Percentiles rank a stretch among this genome's conserved stretches.
These are phyloP conservation scores for Pseudogymnoascus sp. DNA, from an alignment of 2,329 filamentous ascomycete species.

Conservation along the genomic window DNA sequence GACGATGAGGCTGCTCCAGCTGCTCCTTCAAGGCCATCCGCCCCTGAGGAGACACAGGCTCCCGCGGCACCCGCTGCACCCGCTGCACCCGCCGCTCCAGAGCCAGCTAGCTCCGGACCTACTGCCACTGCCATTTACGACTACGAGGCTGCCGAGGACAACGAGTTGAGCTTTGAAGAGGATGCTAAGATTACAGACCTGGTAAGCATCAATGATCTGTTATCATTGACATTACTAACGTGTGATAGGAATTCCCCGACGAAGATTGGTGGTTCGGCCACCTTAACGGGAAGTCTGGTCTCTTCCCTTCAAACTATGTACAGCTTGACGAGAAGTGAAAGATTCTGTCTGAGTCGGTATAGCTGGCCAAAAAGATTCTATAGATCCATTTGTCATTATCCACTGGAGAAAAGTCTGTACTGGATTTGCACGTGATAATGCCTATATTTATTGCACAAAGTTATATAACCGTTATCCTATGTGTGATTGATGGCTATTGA, in stretches of 20 bases:
- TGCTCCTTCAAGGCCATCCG: slow-evolving; percentile 21
- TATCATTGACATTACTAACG: slow-evolving; percentile 1
- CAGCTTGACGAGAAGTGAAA: slow-evolving; percentile 37
- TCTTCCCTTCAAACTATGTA: slow-evolving; percentile 76
- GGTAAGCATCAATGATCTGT: slow-evolving; percentile 42
- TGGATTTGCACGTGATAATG: slow-evolving; percentile 7
- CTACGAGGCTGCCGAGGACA: slow-evolving; percentile 95
- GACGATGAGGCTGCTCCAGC: slow-evolving; percentile 42
- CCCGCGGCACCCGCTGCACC: slow-evolving; percentile 30
- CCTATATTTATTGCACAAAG: background rate
- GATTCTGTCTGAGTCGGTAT: background rate
- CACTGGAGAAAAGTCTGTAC: background rate
- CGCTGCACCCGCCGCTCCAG: slow-evolving; percentile 32
- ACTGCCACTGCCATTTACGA: slow-evolving; percentile 87
- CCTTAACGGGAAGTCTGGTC: slow-evolving; percentile 69
- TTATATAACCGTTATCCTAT: background rate
- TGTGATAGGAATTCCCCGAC: slow-evolving; percentile 79
- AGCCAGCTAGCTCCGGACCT: slow-evolving; percentile 36
- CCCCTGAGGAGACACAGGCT: slow-evolving; percentile 30
- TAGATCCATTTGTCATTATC: slow-evolving; percentile 4
- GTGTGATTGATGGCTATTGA: background rate
- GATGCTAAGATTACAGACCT: slow-evolving; percentile 74
- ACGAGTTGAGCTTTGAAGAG: slow-evolving; percentile 81
- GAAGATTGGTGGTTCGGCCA: slow-evolving; percentile 98
- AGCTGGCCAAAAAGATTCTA: slow-evolving; percentile 4